phyloP scores from a whole-genome alignment of 108 stramenopile genomes.

The Cyclostephanos tholiformis region DNA sequence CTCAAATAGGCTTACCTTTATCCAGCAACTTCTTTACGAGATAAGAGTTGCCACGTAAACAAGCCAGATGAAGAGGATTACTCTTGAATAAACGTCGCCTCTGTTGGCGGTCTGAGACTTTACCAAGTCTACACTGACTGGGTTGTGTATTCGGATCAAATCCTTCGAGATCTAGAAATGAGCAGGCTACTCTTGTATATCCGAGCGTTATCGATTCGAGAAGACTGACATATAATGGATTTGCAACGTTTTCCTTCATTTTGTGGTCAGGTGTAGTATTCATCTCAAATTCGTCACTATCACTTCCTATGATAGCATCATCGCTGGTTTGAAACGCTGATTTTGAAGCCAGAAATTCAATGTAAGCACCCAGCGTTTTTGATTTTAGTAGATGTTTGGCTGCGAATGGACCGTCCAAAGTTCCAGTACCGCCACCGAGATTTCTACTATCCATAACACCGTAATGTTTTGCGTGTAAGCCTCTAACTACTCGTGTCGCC shows the following conservation, averaged over 20 bases:
- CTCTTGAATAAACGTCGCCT: constrained; percentile 53
- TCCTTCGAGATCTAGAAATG: constrained; percentile 62
- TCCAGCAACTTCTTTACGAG: constrained; percentile 57
- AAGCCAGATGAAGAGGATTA: constrained; percentile 78
- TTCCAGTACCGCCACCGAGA: constrained; percentile 74
- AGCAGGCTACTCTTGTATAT: constrained; percentile 52
- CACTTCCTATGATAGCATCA: background rate
- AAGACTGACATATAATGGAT: constrained; percentile 60
- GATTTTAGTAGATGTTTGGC: constrained; percentile 60
- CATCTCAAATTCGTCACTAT: background rate
- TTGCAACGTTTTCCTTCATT: constrained; percentile 5
- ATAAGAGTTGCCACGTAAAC: constrained; percentile 51
- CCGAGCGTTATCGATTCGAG: constrained; percentile 63
- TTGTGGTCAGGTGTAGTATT: background rate
- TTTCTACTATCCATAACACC: constrained; percentile 61
- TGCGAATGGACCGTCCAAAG: constrained; percentile 62
- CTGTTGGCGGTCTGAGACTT: constrained; percentile 35
- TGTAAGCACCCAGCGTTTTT: constrained; percentile 67
- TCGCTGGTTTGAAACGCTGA: constrained; percentile 12
- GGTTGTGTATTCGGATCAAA: constrained; percentile 64
- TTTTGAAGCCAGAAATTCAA: constrained; percentile 64
- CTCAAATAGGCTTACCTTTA: constrained; percentile 22
- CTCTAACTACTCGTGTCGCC: constrained; percentile 71
- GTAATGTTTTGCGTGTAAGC: constrained; percentile 76
- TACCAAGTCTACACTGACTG: constrained; percentile 41